These are phyloP conservation scores for Hyphopichia fennica DNA, from an alignment of 1,139 yeast genomes.

Conservation along the genomic window DNA sequence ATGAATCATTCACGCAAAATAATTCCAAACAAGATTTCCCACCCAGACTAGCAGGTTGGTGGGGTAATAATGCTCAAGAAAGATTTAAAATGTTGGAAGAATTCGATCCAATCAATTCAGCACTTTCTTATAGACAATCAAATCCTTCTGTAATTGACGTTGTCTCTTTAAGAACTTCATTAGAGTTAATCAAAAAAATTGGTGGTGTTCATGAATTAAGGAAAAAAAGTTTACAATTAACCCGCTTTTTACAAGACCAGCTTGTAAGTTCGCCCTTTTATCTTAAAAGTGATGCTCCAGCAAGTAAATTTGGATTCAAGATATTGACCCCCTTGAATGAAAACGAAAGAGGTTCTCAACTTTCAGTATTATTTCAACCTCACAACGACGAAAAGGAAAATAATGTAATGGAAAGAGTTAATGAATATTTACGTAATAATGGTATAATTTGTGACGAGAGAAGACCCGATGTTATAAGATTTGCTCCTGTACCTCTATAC, in stretches of 20 bases:
- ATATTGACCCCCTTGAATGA: slow-evolving; percentile 70
- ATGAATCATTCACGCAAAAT: slow-evolving; percentile 48
- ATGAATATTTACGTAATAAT: slow-evolving; percentile 44
- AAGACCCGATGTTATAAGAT: slow-evolving; percentile 80
- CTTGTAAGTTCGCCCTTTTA: slow-evolving; percentile 48
- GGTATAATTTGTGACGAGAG: slow-evolving; percentile 88
- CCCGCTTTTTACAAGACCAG: slow-evolving; percentile 53
- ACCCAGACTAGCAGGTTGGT: slow-evolving; percentile 93
- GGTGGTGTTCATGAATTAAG: slow-evolving; percentile 68
- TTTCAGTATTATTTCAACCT: slow-evolving; percentile 70
- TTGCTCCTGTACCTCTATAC: slow-evolving; percentile 84
- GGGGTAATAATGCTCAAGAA: slow-evolving; percentile 78
- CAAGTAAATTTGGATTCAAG: slow-evolving; percentile 47
- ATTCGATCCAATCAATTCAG: slow-evolving; percentile 80
- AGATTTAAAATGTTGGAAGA: slow-evolving; percentile 79
- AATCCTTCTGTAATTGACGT: slow-evolving; percentile 87
- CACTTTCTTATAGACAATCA: slow-evolving; percentile 87
- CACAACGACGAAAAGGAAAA: slow-evolving; percentile 29
- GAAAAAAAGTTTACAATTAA: slow-evolving; percentile 56
- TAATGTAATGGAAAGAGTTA: slow-evolving; percentile 66
- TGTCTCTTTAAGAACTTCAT: slow-evolving; percentile 66
- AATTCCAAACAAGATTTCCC: slow-evolving; percentile 33
- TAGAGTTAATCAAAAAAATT: slow-evolving; percentile 56
- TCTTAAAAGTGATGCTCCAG: slow-evolving; percentile 23
- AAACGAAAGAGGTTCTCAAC: slow-evolving; percentile 73